phyloP scores from a whole-genome alignment of 2,329 filamentous ascomycete species.

The Mycosphaerella sp. region DNA sequence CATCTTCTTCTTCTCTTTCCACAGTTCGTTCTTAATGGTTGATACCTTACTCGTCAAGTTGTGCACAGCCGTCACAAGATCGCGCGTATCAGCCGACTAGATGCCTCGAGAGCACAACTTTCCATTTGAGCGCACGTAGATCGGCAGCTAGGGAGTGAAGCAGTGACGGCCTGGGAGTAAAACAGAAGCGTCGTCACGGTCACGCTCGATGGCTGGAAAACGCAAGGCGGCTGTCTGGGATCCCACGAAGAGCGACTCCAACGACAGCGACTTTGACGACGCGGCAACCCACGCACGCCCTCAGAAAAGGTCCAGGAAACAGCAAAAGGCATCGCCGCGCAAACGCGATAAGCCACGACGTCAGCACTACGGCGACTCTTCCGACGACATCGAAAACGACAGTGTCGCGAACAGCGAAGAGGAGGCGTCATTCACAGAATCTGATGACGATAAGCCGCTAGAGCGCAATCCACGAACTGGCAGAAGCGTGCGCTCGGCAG shows the following conservation, averaged over 20 bases:
- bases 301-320: conserved; percentile 25
- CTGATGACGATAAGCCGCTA: conserved; percentile 44
- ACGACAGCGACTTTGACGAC: conserved; percentile 35
- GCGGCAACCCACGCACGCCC: conserved; percentile 22
- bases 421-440: conserved; percentile 38
- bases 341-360: conserved; percentile 33
- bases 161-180: background rate
- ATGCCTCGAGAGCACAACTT: background rate
- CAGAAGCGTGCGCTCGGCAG: conserved; percentile 49
- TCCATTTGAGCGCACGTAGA: background rate
- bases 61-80: background rate
- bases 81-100: background rate
- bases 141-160: background rate
- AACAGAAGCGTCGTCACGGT: background rate
- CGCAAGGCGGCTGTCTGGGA: conserved; percentile 35
- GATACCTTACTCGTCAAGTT: background rate
- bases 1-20: background rate
- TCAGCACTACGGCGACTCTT: conserved; percentile 38
- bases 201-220: conserved; percentile 27
- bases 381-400: conserved; percentile 39
- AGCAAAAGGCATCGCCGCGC: conserved; percentile 19
- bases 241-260: conserved; percentile 33
- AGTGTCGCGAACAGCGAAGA: conserved; percentile 39
- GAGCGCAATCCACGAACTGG: conserved; percentile 52
- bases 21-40: background rate